phyloP scores from a whole-genome alignment of 352 stramenopile species.

The Phytopythium chamaehyphon region DNA sequence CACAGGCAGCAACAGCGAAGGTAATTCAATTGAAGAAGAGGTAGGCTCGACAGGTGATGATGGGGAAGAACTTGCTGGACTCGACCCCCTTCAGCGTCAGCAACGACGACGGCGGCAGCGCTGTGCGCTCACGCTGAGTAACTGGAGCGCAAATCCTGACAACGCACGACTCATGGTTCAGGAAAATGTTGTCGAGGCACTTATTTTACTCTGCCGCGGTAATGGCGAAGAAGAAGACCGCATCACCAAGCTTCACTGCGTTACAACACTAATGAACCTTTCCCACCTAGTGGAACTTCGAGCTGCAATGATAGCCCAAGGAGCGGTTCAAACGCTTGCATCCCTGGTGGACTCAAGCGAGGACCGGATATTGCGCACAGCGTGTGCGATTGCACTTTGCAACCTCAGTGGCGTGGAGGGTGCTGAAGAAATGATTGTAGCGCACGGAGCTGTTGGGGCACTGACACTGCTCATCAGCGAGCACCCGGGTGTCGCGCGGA shows the following conservation, averaged over 20 bases:
- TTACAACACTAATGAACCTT: constrained; percentile 85
- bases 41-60: neutral
- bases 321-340: constrained; percentile 66
- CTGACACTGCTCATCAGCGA: constrained; percentile 82
- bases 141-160: constrained; percentile 84
- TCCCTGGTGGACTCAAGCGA: constrained; percentile 68
- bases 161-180: constrained; percentile 86
- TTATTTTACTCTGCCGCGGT: constrained; percentile 58
- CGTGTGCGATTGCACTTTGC: constrained; percentile 82
- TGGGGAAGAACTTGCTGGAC: neutral
- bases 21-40: too few species aligned
- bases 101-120: constrained; percentile 49
- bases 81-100: constrained; percentile 15
- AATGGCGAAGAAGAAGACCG: constrained; percentile 46
- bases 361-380: constrained; percentile 59
- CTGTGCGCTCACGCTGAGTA: constrained; percentile 82
- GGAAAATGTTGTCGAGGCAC: constrained; percentile 83
- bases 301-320: constrained; percentile 57
- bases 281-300: constrained; percentile 64
- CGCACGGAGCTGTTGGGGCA: constrained; percentile 75
- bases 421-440: constrained; percentile 73
- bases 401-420: constrained; percentile 84
- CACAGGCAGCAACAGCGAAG: neutral
- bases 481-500: constrained; percentile 50
- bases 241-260: constrained; percentile 62